A percentile compares a stretch with the other conserved stretches of the same genome.
Conservation (phyloP, 106 monocot genomes). For the Dioscorea dumetorum region DNA sequence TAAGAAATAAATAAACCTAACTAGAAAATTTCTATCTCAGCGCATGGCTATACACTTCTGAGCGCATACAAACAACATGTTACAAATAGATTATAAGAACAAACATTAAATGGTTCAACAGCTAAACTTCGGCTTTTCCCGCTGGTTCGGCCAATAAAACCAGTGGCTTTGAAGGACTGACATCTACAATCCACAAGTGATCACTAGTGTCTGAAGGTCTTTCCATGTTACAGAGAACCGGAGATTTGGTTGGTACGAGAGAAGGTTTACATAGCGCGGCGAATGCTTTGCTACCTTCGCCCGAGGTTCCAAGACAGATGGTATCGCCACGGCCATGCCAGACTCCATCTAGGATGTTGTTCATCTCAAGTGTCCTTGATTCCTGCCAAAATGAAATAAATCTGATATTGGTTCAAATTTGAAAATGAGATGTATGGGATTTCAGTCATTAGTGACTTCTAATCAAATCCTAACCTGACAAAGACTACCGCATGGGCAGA, state of each 20-base stretch:
- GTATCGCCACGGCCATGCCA: constrained; percentile 91
- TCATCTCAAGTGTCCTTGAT: constrained; percentile 82
- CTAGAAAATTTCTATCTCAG: no score
- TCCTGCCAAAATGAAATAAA: constrained; percentile 46
- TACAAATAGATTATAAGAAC: no score
- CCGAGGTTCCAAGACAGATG: constrained; percentile 56
- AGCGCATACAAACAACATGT: no score
- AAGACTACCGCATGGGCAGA: constrained; percentile 72
- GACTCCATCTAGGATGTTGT: constrained; percentile 79
- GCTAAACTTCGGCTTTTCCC: no score
- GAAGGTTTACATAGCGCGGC: constrained; percentile 24
- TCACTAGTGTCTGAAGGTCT: constrained; percentile 21
- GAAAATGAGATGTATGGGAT: background rate
- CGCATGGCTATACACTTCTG: no score
- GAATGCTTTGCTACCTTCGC: constrained; percentile 47
- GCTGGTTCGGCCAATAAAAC: constrained; percentile 1
- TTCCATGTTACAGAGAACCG: constrained; percentile 51
- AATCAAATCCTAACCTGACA: constrained; percentile 64
- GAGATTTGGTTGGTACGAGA: constrained; percentile 30
- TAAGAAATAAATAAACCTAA: no score
- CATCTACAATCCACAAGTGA: constrained; percentile 19
- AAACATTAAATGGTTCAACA: no score
- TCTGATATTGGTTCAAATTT: background rate
- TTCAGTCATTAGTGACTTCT: background rate
- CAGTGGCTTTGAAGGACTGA: constrained; percentile 24